Conservation (phyloP, 805 yeast species). For the Maudiozyma serrabonitensis region DNA sequence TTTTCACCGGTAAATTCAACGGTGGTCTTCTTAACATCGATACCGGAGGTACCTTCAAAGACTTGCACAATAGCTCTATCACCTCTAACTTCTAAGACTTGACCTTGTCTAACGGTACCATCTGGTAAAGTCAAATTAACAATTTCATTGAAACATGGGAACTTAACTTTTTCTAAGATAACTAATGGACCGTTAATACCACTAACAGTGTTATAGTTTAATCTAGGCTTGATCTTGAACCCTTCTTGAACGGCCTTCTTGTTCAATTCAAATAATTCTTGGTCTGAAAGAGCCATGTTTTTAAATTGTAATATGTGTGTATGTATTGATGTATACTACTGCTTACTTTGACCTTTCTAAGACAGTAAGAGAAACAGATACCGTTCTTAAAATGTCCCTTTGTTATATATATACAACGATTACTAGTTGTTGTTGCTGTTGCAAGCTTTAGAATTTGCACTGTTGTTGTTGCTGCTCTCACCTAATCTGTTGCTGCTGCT, state of each 20-base stretch:
- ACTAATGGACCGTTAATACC: constrained; percentile 99
- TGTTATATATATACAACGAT: no score
- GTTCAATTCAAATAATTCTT: constrained; percentile 57
- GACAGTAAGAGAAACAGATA: no score
- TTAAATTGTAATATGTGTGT: no score
- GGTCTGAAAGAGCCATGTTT: constrained; percentile 29
- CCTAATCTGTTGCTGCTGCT: neutral
- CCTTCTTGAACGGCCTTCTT: constrained; percentile 88
- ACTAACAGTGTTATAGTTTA: constrained; percentile 91
- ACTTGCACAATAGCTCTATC: constrained; percentile 97
- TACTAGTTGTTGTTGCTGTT: no score
- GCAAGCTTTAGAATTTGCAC: no score
- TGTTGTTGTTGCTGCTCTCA: no score
- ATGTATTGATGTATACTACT: neutral
- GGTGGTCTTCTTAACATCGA: constrained; percentile 94
- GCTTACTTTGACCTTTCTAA: neutral
- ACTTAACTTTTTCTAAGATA: constrained; percentile 74
- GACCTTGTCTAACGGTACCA: constrained; percentile 91
- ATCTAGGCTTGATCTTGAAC: constrained; percentile 82
- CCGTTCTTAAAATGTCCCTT: no score
- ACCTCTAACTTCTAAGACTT: constrained; percentile 96
- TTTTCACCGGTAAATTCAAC: constrained; percentile 96
- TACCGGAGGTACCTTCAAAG: constrained; percentile 97
- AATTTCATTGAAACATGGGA: constrained; percentile 90
- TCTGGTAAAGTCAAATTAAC: constrained; percentile 95